phyloP scores from a whole-genome alignment of 495 filamentous ascomycete species.

The Tuber borchii region DNA sequence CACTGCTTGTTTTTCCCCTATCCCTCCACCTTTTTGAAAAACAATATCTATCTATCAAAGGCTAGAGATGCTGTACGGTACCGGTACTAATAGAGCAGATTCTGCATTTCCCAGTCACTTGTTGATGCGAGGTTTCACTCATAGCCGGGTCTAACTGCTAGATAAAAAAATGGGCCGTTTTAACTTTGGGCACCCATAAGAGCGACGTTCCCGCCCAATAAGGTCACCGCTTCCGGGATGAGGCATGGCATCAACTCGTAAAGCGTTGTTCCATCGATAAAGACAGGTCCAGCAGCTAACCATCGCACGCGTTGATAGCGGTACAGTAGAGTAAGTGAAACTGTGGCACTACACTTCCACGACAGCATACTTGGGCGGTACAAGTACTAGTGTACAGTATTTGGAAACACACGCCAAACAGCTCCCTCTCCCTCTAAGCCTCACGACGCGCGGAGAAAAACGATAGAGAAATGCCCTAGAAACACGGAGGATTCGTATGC shows the following conservation, averaged over 20 bases:
- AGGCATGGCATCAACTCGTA: neutral
- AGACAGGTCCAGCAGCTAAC: neutral
- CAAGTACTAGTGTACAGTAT: no score
- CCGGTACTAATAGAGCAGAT: neutral
- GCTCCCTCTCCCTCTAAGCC: neutral
- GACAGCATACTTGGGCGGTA: neutral
- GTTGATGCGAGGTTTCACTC: neutral
- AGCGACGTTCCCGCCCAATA: neutral
- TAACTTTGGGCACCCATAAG: neutral
- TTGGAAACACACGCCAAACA: neutral
- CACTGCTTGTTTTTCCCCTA: neutral
- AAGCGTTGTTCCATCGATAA: neutral
- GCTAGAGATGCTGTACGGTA: no score
- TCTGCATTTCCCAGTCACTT: neutral
- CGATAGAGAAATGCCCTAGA: neutral
- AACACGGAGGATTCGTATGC: neutral
- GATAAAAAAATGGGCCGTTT: neutral
- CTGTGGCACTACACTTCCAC: neutral
- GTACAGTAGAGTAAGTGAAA: neutral
- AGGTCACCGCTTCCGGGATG: slow-evolving; percentile 3
- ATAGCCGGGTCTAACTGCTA: neutral
- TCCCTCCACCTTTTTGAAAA: no score
- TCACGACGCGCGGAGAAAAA: neutral
- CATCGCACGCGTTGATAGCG: neutral
- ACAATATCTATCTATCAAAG: neutral